Evolutionary conservation across 441 rosid species (phyloP).

Genomic region (California macrophylla): DNA sequence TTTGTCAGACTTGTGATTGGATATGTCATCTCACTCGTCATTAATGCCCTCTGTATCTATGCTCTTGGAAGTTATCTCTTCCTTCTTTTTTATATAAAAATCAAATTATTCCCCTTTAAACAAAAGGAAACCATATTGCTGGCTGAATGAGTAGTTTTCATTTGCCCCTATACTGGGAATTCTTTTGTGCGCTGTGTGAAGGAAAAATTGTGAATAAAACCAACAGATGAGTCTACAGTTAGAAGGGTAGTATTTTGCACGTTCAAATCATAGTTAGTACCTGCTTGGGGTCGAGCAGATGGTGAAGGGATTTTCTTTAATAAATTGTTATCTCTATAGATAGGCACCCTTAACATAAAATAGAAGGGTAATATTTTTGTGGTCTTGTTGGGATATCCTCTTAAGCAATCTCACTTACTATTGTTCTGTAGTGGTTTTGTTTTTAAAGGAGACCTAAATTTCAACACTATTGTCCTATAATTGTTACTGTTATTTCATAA

Average conservation of each 20-base stretch:
- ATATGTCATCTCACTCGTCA: not conserved
- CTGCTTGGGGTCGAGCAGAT: too few species aligned
- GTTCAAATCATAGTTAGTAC: too few species aligned
- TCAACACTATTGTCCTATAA: not conserved
- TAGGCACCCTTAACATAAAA: too few species aligned
- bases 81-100: not conserved
- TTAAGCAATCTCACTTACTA: not conserved
- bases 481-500: not conserved
- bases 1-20: not conserved
- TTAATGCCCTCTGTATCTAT: too few species aligned
- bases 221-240: not conserved
- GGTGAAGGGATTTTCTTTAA: too few species aligned
- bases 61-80: not conserved
- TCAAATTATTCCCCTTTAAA: not conserved
- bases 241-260: not conserved
- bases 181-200: not conserved
- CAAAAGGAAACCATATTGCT: not conserved
- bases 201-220: not conserved
- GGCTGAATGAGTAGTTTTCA: not conserved
- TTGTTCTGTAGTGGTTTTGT: not conserved
- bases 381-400: not conserved
- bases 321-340: too few species aligned
- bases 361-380: not conserved
- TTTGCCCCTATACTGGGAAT: not conserved
- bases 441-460: not conserved